Evolutionary conservation across 805 yeast genomes (phyloP), one percentile per base, ranked within the genome.

Genomic region (Barnettozyma wickerhamii): DNA sequence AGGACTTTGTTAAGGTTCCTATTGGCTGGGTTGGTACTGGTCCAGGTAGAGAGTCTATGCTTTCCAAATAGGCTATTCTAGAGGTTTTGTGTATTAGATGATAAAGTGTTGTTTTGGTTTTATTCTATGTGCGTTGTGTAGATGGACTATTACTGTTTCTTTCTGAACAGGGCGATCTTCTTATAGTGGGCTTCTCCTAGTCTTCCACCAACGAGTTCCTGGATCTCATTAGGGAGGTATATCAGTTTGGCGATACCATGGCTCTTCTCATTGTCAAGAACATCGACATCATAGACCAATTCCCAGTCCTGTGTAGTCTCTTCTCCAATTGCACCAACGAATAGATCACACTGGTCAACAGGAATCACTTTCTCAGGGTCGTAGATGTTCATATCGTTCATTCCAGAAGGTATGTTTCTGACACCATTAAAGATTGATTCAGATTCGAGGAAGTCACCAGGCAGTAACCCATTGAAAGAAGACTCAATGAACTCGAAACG

Each of bases 11-110:
- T 47, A 73, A 75, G 36, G 91, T 87, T 43, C 95, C 95, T 42
- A 75, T 93, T 49, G 84, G 84, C 63, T 93, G 97, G 97, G 93
- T 93, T 47, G 99, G 99, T 62, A 93, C 95, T 43, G 99, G 99
- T 48, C 97, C 99, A 49, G 95, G 88, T 40, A 85, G 98, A 71
- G 95, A 84, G 42, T 80, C 90, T 28, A 90, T 89, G 96, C 74
- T 89, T 54, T 79, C 77, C 53, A 82, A 79, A 62, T 59, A 46
- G 15, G 15, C 24, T 9, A 23, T 3, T 31, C 7, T 29, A 29
- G 27, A 21, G 17, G 19, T 24, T 32, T 17, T 31, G 15, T 23
- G 7, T 31, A n/a, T 12, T 29, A 14, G 6, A 13, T 27, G 30
- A 27, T 27, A 27, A 13, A 27, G 12, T 19, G 15, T 15, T 7